A percentile compares a stretch with the other conserved stretches of the same genome.
phyloP scores from a whole-genome alignment of 139 green algal species.

The Picochlorum sp. region DNA sequence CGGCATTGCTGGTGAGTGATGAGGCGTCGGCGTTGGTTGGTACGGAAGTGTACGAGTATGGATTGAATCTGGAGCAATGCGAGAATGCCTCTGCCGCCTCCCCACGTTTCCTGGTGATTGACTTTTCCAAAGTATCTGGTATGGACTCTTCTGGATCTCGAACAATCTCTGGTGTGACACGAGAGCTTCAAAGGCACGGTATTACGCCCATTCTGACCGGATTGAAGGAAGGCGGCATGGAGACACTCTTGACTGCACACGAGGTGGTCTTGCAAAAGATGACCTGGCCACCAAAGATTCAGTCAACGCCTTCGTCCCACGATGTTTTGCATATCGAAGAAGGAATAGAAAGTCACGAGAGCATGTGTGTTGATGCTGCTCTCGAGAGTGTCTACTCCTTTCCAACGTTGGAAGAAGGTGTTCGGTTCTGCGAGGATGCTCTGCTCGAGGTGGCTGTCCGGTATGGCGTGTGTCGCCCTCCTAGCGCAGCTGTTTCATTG shows the following conservation, averaged over 20 bases:
- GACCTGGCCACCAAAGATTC: conserved; percentile 18
- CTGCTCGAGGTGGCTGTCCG: conserved; percentile 14
- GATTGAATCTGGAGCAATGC: conserved; percentile 7
- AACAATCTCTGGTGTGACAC: conserved; percentile 10
- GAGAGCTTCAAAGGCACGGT: conserved; percentile 15
- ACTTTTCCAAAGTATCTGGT: conserved; percentile 21
- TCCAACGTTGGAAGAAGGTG: conserved; percentile 17
- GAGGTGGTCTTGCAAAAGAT: conserved; percentile 14
- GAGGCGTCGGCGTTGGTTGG: conserved; percentile 6
- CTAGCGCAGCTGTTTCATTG: conserved; percentile 14
- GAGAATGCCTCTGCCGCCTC: conserved; percentile 6
- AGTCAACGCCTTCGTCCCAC: background rate
- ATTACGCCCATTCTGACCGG: conserved; percentile 21
- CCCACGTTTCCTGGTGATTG: conserved; percentile 22
- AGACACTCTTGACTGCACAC: conserved; percentile 16
- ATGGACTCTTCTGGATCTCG: conserved; percentile 25
- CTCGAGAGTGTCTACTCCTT: conserved; percentile 2
- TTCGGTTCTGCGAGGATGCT: conserved; percentile 24
- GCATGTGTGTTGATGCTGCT: background rate
- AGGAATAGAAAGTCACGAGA: background rate
- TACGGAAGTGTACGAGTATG: conserved; percentile 7
- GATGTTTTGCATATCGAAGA: background rate
- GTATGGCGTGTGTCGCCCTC: conserved; percentile 21
- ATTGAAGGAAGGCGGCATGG: background rate
- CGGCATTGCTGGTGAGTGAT: conserved; percentile 12